Percentiles rank a stretch among this genome's conserved stretches.
Evolutionary conservation across 2,329 filamentous ascomycete genomes (phyloP).

Genomic region (Huntiella bhutanensis): DNA sequence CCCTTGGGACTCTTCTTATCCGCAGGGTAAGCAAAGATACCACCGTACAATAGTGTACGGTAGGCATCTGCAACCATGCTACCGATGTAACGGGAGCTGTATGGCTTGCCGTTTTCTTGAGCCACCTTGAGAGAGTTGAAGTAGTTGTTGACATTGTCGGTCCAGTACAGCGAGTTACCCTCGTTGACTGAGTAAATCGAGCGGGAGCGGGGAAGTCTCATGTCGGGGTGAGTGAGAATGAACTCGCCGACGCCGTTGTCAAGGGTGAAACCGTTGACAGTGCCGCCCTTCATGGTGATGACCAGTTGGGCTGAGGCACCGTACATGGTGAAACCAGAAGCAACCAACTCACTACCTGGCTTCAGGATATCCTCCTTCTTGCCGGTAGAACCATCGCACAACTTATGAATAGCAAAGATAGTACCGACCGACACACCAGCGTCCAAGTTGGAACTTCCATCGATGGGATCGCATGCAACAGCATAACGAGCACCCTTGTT

Average conservation of each 20-base stretch:
- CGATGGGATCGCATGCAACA: constrained; percentile 93
- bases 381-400: constrained; percentile 55
- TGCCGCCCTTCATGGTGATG: constrained; percentile 84
- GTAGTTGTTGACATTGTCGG: constrained; percentile 69
- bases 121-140: constrained; percentile 78
- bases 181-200: constrained; percentile 97
- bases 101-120: constrained; percentile 59
- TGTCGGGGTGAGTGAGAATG: constrained; percentile 91
- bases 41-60: constrained; percentile 83
- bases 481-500: constrained; percentile 68
- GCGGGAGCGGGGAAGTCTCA: constrained; percentile 64
- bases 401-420: constrained; percentile 87
- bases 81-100: constrained; percentile 87
- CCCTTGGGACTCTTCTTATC: constrained; percentile 98
- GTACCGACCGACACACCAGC: constrained; percentile 95
- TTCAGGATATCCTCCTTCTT: constrained; percentile 72
- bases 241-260: constrained; percentile 96
- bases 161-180: constrained; percentile 95
- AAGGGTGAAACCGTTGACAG: constrained; percentile 93
- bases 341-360: constrained; percentile 79
- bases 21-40: constrained; percentile 91
- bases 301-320: constrained; percentile 91
- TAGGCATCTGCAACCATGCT: constrained; percentile 98
- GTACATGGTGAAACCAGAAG: constrained; percentile 99
- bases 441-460: constrained; percentile 93